A percentile compares a stretch with the other conserved stretches of the same genome.
Conservation (phyloP, 1,284 basidiomycete species). For the Cerioporus squamosus region DNA sequence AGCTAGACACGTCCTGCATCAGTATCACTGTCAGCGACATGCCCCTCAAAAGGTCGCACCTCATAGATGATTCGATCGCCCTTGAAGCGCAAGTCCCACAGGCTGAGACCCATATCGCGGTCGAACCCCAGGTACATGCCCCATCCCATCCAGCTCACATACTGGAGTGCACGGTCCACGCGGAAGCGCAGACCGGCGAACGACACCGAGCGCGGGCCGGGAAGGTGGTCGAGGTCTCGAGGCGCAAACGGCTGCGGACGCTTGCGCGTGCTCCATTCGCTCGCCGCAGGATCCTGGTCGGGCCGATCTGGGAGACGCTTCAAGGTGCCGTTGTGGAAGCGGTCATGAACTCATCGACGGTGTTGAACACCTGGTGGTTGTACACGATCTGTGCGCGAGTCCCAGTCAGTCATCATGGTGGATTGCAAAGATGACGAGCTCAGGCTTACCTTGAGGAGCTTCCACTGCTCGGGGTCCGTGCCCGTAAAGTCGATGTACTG, state of each 20-base stretch:
- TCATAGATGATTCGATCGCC: constrained; percentile 70
- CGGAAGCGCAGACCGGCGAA: constrained; percentile 63
- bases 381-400: constrained; percentile 51
- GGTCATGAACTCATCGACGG: constrained; percentile 50
- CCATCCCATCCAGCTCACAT: constrained; percentile 71
- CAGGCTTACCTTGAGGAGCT: constrained; percentile 50
- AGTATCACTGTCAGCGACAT: too few relatives aligned
- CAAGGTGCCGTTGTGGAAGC: constrained; percentile 58
- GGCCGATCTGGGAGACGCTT: constrained; percentile 42
- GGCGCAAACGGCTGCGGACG: constrained; percentile 38
- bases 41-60: too few relatives aligned
- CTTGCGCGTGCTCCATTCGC: constrained; percentile 53
- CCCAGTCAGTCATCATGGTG: neutral
- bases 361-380: constrained; percentile 58
- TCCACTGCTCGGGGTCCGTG: constrained; percentile 56
- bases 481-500: constrained; percentile 62
- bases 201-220: constrained; percentile 62
- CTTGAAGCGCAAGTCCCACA: constrained; percentile 70
- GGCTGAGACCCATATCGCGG: constrained; percentile 66
- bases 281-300: constrained; percentile 30
- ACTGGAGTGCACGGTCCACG: constrained; percentile 55
- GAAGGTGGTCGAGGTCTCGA: constrained; percentile 63
- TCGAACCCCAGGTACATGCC: constrained; percentile 65
- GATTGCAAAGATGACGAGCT: neutral
- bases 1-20: constrained; percentile 35